A percentile compares a stretch with the other conserved stretches of the same genome.
Evolutionary conservation across 2,329 filamentous ascomycete species (phyloP).

Genomic region (Orbilia oligospora): DNA sequence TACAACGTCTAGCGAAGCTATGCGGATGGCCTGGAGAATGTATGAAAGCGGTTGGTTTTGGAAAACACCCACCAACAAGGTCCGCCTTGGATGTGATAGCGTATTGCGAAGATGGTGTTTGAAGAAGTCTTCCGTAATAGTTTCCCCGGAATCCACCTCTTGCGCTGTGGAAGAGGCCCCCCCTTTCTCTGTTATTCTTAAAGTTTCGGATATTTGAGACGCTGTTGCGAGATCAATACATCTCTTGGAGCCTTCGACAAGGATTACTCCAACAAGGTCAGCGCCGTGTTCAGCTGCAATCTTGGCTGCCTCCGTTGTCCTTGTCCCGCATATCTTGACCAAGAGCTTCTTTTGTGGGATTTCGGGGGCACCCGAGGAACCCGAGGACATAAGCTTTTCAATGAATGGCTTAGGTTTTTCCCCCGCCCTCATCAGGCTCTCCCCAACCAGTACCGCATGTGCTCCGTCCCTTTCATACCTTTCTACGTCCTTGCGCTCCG

Average conservation of each 20-base stretch:
- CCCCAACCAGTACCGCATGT: constrained; percentile 91
- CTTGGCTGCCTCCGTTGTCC: constrained; percentile 83
- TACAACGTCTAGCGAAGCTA: constrained; percentile 85
- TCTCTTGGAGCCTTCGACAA: constrained; percentile 85
- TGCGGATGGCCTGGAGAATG: constrained; percentile 81
- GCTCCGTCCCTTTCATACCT: constrained; percentile 91
- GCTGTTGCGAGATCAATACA: constrained; percentile 84
- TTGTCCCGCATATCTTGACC: constrained; percentile 96
- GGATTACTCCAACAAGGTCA: constrained; percentile 92
- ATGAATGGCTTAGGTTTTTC: constrained; percentile 87
- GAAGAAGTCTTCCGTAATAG: constrained; percentile 57
- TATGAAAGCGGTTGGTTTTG: constrained; percentile 89
- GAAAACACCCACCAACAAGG: constrained; percentile 93
- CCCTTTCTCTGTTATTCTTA: constrained; percentile 73
- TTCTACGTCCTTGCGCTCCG: constrained; percentile 86
- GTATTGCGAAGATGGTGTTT: constrained; percentile 64
- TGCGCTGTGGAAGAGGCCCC: constrained; percentile 65
- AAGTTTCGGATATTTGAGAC: constrained; percentile 81
- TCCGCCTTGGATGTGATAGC: constrained; percentile 76
- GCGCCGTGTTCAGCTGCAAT: constrained; percentile 88
- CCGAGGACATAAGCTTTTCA: constrained; percentile 79
- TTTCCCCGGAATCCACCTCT: constrained; percentile 62
- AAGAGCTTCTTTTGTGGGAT: constrained; percentile 70
- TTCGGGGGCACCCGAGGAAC: constrained; percentile 64
- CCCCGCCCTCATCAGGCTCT: constrained; percentile 90